Evolutionary conservation across 805 yeast genomes (phyloP).

Genomic region (Scheffersomyces amazonensis): DNA sequence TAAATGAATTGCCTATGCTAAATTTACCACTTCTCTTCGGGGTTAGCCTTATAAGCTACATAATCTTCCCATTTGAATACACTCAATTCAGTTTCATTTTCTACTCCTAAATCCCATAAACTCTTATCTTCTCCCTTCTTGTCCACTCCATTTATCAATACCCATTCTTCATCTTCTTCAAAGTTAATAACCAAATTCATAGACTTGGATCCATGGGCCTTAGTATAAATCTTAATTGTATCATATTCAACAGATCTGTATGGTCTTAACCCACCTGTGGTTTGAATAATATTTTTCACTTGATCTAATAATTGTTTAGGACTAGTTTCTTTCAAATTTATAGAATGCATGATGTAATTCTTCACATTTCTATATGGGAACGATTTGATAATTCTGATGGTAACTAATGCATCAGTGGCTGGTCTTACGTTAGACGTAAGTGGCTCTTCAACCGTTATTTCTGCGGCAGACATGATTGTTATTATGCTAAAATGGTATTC

Average conservation of each 20-base stretch:
- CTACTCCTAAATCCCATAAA: constrained; percentile 43
- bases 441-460: constrained; percentile 53
- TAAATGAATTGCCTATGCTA: too few species aligned
- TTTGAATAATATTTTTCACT: constrained; percentile 42
- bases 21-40: constrained; percentile 91
- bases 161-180: constrained; percentile 76
- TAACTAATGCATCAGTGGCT: constrained; percentile 67
- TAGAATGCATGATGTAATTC: constrained; percentile 64
- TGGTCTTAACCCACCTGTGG: constrained; percentile 74
- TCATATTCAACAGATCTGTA: constrained; percentile 74
- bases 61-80: constrained; percentile 72
- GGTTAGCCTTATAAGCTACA: constrained; percentile 67
- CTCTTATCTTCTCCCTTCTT: constrained; percentile 9
- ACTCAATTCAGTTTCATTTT: constrained; percentile 91
- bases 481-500: too few species aligned
- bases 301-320: constrained; percentile 60
- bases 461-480: not conserved
- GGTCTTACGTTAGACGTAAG: constrained; percentile 78
- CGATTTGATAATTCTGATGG: constrained; percentile 85
- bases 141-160: constrained; percentile 26
- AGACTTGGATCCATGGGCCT: constrained; percentile 93
- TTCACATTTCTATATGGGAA: constrained; percentile 88
- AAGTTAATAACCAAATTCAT: constrained; percentile 89
- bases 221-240: constrained; percentile 81
- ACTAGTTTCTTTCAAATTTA: constrained; percentile 69